phyloP scores from a whole-genome alignment of 2,329 filamentous ascomycete species.

The Helminthosporium solani region DNA sequence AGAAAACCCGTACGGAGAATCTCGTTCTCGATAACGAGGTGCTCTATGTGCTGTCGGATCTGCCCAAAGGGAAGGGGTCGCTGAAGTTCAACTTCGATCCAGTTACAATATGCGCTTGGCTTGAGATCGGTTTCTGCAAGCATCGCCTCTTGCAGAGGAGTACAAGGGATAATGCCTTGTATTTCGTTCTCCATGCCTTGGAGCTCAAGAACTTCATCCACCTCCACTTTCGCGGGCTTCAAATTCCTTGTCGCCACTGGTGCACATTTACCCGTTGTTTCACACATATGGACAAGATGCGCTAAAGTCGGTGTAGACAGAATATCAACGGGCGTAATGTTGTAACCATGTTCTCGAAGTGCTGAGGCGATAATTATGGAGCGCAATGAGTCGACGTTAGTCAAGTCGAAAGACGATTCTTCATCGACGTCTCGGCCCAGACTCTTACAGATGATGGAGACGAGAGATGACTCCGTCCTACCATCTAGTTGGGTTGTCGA shows the following conservation, averaged over 20 bases:
- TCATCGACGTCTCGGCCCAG: constrained; percentile 43
- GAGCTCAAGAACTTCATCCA: constrained; percentile 14
- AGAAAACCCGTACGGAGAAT: constrained; percentile 75
- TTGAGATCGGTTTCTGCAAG: constrained; percentile 68
- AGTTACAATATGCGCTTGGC: constrained; percentile 71
- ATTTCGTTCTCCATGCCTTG: constrained; percentile 12
- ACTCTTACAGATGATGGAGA: constrained; percentile 44
- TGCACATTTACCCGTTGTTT: constrained; percentile 7
- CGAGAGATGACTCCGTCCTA: constrained; percentile 33
- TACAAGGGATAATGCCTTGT: constrained; percentile 59
- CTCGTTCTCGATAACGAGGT: constrained; percentile 52
- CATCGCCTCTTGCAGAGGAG: constrained; percentile 76
- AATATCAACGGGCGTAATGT: constrained; percentile 61
- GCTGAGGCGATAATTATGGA: constrained; percentile 65
- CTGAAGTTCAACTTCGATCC: constrained; percentile 64
- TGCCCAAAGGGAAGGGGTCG: constrained; percentile 28
- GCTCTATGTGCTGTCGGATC: constrained; percentile 42
- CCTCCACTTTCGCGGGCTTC: constrained; percentile 1
- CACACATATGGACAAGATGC: constrained; percentile 22
- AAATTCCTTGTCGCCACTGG: not conserved
- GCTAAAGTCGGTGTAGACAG: constrained; percentile 57
- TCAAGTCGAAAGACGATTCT: constrained; percentile 50
- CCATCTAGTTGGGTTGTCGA: constrained; percentile 15
- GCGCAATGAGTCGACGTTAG: constrained; percentile 66
- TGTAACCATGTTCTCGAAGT: constrained; percentile 59